Percentiles rank a stretch among this genome's conserved stretches.
Conservation (phyloP, 2,329 filamentous ascomycete genomes). For the Alternaria longipes region DNA sequence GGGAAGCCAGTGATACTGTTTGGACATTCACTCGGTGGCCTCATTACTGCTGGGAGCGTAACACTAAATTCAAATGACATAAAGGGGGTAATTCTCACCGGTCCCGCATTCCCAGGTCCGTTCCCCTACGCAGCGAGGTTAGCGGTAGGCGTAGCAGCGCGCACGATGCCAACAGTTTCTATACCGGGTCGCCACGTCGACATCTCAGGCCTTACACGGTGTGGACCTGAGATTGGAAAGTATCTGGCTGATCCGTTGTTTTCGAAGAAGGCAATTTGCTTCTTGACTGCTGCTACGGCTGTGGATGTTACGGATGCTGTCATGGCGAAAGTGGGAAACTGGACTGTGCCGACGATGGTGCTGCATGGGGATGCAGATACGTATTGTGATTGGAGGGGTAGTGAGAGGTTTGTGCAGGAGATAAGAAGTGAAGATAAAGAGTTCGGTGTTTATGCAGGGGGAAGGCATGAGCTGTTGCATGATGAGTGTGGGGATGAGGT, state of each 20-base stretch:
- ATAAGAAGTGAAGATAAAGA: conserved; percentile 8
- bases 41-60: background rate
- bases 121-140: background rate
- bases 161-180: background rate
- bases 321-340: background rate
- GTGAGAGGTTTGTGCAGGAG: conserved; percentile 7
- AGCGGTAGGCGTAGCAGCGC: background rate
- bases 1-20: background rate
- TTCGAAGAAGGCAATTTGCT: conserved; percentile 6
- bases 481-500: conserved; percentile 13
- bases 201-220: background rate
- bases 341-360: conserved; percentile 14
- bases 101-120: background rate
- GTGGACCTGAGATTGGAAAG: background rate
- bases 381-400: conserved; percentile 17
- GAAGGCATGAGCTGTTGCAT: conserved; percentile 17
- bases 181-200: background rate
- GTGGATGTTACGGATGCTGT: conserved; percentile 10
- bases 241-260: conserved; percentile 3
- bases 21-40: background rate
- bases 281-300: conserved; percentile 13
- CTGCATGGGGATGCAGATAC: conserved; percentile 15
- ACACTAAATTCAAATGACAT: background rate
- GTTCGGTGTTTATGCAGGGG: conserved; percentile 10
- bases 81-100: background rate